Conservation (phyloP, 225 moss, liverwort and hornwort genomes). For the Climacium dendroides region DNA sequence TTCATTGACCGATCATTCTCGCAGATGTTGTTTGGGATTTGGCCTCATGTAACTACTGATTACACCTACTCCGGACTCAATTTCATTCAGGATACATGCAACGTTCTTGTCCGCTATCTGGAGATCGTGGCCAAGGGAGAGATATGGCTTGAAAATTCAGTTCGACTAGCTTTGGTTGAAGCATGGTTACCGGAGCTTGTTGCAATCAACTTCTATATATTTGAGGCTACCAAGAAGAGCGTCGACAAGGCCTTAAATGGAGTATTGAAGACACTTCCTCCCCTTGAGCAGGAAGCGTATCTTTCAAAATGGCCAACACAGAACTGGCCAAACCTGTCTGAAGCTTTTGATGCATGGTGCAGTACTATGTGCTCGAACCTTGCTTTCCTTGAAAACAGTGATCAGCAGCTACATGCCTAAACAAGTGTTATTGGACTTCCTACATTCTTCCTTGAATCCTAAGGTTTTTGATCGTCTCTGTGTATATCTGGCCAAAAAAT, state of each 20-base stretch:
- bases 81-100: conserved; percentile 37
- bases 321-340: conserved; percentile 35
- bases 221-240: conserved; percentile 38
- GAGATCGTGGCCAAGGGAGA: conserved; percentile 38
- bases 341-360: conserved; percentile 43
- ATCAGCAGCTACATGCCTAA: conserved; percentile 29
- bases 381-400: conserved; percentile 26
- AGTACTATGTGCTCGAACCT: conserved; percentile 41
- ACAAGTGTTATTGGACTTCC: neutral
- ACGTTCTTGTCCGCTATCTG: conserved; percentile 31
- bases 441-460: neutral
- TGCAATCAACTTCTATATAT: conserved; percentile 17
- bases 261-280: conserved; percentile 29
- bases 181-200: conserved; percentile 43
- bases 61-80: conserved; percentile 27
- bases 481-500: neutral
- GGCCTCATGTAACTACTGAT: conserved; percentile 25
- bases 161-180: conserved; percentile 35
- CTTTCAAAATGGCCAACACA: conserved; percentile 38
- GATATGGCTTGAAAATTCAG: conserved; percentile 35
- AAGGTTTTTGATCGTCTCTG: neutral
- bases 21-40: conserved; percentile 37
- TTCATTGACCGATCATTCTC: conserved; percentile 34
- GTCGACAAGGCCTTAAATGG: conserved; percentile 42
- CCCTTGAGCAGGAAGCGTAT: conserved; percentile 30